Base-by-base conservation (phyloP, 2,329 filamentous ascomycete species). In the Colletotrichum destructivum region DNA sequence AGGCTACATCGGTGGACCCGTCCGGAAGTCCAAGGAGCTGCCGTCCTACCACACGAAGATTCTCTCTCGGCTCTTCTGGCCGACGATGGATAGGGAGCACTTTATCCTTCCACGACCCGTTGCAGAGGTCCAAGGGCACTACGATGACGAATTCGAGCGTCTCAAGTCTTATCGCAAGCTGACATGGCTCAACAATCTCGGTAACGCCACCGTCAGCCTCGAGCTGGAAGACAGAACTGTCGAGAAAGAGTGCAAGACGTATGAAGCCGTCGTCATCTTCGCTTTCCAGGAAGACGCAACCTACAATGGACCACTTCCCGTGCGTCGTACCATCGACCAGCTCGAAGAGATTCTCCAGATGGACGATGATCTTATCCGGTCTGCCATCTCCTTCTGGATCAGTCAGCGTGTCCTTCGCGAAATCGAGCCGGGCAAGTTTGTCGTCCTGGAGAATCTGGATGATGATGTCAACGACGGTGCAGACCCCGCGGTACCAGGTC, bases 11-110 rank as follows among this genome's bases (percentile, higher is more conserved):
- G 69, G 77, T 47, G 75, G 72, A 52, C 57, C 75, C 73, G 74
- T 75, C 62, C 55, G 56, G 66, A 75, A 42, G 57, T 59, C 72
- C 31, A 75, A 72, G 15, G 69, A 68, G 12, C 72, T 78, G 3
- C 73, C 85, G 2, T 81, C 87, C 16, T 90, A 94, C 64, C 92
- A 95, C 76, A 91, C 94, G 40, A 95, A 96, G 79, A 96, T 98
- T 62, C 86, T 98, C 6, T 98, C 95, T 0, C 90, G 95, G 26
- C 91, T 98, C 73, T 99, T 97, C 85, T 99, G 96, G 96, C 96
- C 96, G 0, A 88, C 91, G 12, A 85, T 98, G 26, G 89, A 93
- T 61, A 88, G 91, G 72, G 92, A 94, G 68, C 85, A 86, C 3
- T 95, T 95, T 78, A 79, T 83, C 26, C 84, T 95, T 3, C 94